Evolutionary conservation across 306 rosid genomes (phyloP).

Genomic region (Boehmeria nivea): DNA sequence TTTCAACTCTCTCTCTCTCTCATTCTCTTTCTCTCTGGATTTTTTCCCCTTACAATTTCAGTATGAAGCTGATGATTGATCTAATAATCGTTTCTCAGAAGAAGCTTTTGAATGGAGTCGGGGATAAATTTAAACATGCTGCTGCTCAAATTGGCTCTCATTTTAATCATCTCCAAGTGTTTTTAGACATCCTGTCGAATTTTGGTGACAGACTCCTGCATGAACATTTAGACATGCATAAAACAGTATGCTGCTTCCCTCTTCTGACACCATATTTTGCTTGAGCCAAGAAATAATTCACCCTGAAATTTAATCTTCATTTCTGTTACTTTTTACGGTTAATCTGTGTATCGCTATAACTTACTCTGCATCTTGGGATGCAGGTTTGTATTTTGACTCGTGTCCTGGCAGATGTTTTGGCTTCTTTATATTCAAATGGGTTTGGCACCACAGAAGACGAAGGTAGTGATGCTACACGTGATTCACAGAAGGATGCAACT

Average conservation of each 20-base stretch:
- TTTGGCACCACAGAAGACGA: constrained; percentile 58
- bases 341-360: not conserved
- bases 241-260: constrained; percentile 44
- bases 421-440: constrained; percentile 59
- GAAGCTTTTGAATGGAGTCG: constrained; percentile 38
- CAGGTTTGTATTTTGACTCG: constrained; percentile 71
- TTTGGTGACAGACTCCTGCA: constrained; percentile 57
- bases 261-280: not conserved
- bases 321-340: constrained; percentile 7
- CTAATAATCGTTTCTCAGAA: constrained; percentile 43
- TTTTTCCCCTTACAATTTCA: not conserved
- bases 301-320: no score
- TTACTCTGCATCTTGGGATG: constrained; percentile 1
- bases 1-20: constrained; percentile 10
- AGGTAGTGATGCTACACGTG: constrained; percentile 40
- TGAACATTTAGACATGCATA: constrained; percentile 62
- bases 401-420: constrained; percentile 57
- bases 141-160: constrained; percentile 32
- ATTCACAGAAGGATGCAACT: constrained; percentile 46
- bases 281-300: no score
- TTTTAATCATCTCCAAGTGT: constrained; percentile 41
- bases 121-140: constrained; percentile 15
- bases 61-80: constrained; percentile 12
- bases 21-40: not conserved
- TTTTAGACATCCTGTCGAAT: constrained; percentile 38